Conservation (phyloP, 164 flowering plant genomes). For the Amborella trichopoda region DNA sequence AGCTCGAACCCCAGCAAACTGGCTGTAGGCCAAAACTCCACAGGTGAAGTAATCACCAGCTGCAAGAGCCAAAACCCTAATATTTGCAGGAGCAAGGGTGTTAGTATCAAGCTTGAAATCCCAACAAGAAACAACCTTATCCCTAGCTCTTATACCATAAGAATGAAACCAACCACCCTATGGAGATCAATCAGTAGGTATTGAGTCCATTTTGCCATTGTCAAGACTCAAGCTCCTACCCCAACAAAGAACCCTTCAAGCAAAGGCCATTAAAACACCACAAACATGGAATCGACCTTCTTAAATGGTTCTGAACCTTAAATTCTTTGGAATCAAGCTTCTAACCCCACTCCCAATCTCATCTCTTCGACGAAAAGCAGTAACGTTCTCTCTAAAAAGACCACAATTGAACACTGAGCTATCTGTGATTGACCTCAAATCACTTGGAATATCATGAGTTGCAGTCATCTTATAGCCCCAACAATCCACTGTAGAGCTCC, state of each 20-base stretch:
- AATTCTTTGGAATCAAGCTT: constrained; percentile 31
- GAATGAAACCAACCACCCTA: constrained; percentile 86
- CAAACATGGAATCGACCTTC: constrained; percentile 97
- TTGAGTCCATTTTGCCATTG: too few species aligned
- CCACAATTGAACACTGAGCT: constrained; percentile 92
- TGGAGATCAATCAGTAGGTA: constrained; percentile 46
- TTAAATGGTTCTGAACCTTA: constrained; percentile 51
- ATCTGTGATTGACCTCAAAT: constrained; percentile 62
- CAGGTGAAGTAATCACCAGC: constrained; percentile 96
- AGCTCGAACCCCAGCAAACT: constrained; percentile 79
- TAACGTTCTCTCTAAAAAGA: constrained; percentile 51
- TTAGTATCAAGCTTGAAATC: constrained; percentile 48
- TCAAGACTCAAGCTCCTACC: constrained; percentile 61
- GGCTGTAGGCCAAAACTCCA: constrained; percentile 65
- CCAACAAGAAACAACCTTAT: constrained; percentile 73
- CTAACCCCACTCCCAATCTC: constrained; percentile 59
- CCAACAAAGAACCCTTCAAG: constrained; percentile 65
- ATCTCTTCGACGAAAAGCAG: constrained; percentile 88
- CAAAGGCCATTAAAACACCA: constrained; percentile 46
- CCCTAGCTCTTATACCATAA: constrained; percentile 65
- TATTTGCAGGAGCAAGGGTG: constrained; percentile 48
- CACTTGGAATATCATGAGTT: constrained; percentile 43
- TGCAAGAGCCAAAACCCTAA: constrained; percentile 53
- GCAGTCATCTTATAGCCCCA: constrained; percentile 99
- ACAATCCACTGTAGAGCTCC: constrained; percentile 76